Base-by-base conservation (phyloP, 2,329 filamentous ascomycete genomes). In the Epichloe gansuensis region DNA sequence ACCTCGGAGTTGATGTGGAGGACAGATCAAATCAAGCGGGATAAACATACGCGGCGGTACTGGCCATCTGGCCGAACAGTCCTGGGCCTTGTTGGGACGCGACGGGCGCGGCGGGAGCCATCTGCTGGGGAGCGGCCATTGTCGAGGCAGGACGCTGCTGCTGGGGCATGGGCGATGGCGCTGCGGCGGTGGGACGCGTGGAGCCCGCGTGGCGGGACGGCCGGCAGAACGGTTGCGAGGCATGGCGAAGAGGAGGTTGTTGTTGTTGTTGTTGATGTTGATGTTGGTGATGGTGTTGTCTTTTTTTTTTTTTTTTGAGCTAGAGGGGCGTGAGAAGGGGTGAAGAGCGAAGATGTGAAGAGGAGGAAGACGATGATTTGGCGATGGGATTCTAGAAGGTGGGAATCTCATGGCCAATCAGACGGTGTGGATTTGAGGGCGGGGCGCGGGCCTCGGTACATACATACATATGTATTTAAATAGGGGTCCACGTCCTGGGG, bases 61-160 rank as follows among this genome's bases (percentile, higher is more conserved):
- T 90, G 60, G 93, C 93, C 87, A 98, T 96, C 78, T 97, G 89
- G 55, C 89, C 91, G 62, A 98, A 89, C 11, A 98, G 78, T 58
- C 93, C 91, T 5, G 89, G 84, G 31, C 90, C 88, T 59, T 85
- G 77, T 59, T 85, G 77, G 51, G 80, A 78, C 50, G 73, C 70
- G 47, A 72, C 69, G 51, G 71, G 69, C 46, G 75, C 68, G 17
- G 48, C 43, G 31, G 52, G 23, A 28, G 73, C 69, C 48, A 72
- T 70, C 51, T 71, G 67, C 54, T 75, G 76, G 52, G 80, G 65
- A 52, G 75, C 72, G 56, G 80, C 78, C 62, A 85, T 79, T 58
- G 88, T 88, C 54, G 85, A 77, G 61, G 86, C 81, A 66, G 85
- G 81, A 60, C 86, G 80, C 64, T 74, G 75, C 68, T 86, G 83